Evolutionary conservation across 305 asterid species (phyloP), one percentile per base, ranked within the genome.

Genomic region (Plantago coronopus): DNA sequence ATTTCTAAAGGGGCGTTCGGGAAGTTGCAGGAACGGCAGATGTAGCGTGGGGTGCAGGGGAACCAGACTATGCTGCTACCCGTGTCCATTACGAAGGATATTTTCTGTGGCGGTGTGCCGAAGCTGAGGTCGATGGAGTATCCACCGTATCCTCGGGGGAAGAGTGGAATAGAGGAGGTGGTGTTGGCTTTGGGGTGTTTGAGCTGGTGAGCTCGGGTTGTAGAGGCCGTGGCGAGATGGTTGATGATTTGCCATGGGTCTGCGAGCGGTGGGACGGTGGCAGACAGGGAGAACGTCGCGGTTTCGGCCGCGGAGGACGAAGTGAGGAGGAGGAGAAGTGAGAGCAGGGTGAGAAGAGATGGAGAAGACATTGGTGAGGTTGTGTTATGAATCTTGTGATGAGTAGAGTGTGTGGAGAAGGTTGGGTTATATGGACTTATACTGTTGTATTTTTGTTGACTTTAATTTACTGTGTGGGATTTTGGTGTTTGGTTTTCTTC

Each of bases 11-110:
- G n/a, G n/a, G n/a, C n/a, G n/a, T n/a, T n/a, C n/a, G n/a, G n/a
- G 44, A n/a, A n/a, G n/a, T 67, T 63, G 75, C 89, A 83, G n/a
- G 76, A 69, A n/a, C 19, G 62, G 73, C 86, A 83, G 57, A 68
- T 3, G 46, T 76, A 76, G 51, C 71, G 58, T 0, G 16, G 29
- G 1, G 81, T 80, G 82, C 90, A 83, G 61, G 86, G 90, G 69
- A 64, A 72, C 90, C 86, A 83, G 51, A 76, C 78, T 0, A 70
- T 75, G 79, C 86, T 80, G 47, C 81, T 80, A 23, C 84, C 86
- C 29, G 86, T 76, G 84, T 83, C 90, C 80, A 83, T 72, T 63
- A 78, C 22, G 18, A 80, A 78, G 16, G 81, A 43, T 0, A 79
- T 11, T 3, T 55, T 56, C 65, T 83, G 89, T 65, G 81, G 86